Percentiles rank a stretch among this genome's conserved stretches.
phyloP scores from a whole-genome alignment of 2,329 filamentous ascomycete species.

The Exophiala aquamarina region DNA sequence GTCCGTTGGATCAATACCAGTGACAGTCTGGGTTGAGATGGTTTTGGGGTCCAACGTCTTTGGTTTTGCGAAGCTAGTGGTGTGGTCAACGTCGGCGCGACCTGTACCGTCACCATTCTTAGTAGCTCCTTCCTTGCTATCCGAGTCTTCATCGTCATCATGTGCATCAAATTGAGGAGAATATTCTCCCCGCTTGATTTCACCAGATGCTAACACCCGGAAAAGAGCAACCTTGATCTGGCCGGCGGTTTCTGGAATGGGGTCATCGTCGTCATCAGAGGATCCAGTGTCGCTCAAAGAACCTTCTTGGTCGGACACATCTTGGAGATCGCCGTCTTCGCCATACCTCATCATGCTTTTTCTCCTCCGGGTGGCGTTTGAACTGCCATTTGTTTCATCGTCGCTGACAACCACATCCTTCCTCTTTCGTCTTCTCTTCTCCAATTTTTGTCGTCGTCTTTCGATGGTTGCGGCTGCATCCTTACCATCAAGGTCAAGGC shows the following conservation, averaged over 20 bases:
- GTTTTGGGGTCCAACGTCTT: conserved; percentile 95
- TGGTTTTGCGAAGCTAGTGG: conserved; percentile 94
- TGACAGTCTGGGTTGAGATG: conserved; percentile 99
- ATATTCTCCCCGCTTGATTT: conserved; percentile 97
- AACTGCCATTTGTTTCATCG: conserved; percentile 32
- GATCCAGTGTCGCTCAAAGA: conserved; percentile 63
- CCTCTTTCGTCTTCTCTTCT: conserved; percentile 81
- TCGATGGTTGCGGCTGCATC: conserved; percentile 76
- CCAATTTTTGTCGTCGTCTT: conserved; percentile 65
- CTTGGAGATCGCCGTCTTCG: conserved; percentile 71
- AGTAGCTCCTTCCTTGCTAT: conserved; percentile 42
- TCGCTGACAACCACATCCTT: conserved; percentile 53
- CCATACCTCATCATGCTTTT: conserved; percentile 73
- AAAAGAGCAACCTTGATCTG: conserved; percentile 99
- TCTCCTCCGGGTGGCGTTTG: conserved; percentile 38
- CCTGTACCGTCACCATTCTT: conserved; percentile 59
- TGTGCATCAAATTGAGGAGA: conserved; percentile 96
- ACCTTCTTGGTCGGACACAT: conserved; percentile 67
- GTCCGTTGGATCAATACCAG: conserved; percentile 87
- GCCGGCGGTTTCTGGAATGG: conserved; percentile 83
- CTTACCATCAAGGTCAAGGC: conserved; percentile 89
- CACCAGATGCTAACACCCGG: conserved; percentile 88
- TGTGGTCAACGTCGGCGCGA: conserved; percentile 88
- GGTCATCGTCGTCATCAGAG: conserved; percentile 77
- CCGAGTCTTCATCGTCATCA: conserved; percentile 75